phyloP scores from a whole-genome alignment of 805 yeast genomes.

The Candida boidinii region DNA sequence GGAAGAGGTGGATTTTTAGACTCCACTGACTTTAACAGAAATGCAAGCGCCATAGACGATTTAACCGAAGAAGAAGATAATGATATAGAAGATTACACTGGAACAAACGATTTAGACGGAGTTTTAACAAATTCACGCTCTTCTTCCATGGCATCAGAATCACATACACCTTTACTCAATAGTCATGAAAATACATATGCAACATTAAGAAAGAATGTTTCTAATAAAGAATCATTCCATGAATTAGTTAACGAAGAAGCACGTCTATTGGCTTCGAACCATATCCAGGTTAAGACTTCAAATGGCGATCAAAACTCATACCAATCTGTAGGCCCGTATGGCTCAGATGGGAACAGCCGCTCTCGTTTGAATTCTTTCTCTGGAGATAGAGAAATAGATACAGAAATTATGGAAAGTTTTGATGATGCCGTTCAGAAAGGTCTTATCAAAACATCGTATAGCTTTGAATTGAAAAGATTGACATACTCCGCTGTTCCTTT shows the following conservation, averaged over 20 bases:
- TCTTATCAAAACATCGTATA: slow-evolving; percentile 3
- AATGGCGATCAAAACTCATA: too few relatives aligned
- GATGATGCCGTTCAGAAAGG: slow-evolving; percentile 18
- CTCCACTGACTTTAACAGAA: too few relatives aligned
- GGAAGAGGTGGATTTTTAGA: slow-evolving; percentile 44
- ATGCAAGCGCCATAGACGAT: too few relatives aligned
- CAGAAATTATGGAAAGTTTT: slow-evolving; percentile 23
- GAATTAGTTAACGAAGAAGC: slow-evolving; percentile 20
- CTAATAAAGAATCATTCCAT: neutral
- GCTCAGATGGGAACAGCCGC: slow-evolving; percentile 1
- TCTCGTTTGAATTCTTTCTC: slow-evolving; percentile 2
- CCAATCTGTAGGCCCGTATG: too few relatives aligned
- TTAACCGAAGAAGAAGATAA: too few relatives aligned
- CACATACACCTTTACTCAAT: too few relatives aligned
- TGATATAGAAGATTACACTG: too few relatives aligned
- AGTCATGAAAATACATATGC: too few relatives aligned
- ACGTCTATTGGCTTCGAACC: slow-evolving; percentile 9
- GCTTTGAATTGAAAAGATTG: slow-evolving; percentile 18
- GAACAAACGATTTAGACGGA: too few relatives aligned
- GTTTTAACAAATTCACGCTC: too few relatives aligned
- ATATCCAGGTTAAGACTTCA: too few relatives aligned
- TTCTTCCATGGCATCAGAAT: too few relatives aligned
- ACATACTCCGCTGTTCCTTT: slow-evolving; percentile 38
- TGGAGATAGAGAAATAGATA: slow-evolving; percentile 13
- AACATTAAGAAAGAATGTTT: neutral